Conservation (phyloP, 192 early-diverging fungal genomes). For the Chytriomyces hyalinus region DNA sequence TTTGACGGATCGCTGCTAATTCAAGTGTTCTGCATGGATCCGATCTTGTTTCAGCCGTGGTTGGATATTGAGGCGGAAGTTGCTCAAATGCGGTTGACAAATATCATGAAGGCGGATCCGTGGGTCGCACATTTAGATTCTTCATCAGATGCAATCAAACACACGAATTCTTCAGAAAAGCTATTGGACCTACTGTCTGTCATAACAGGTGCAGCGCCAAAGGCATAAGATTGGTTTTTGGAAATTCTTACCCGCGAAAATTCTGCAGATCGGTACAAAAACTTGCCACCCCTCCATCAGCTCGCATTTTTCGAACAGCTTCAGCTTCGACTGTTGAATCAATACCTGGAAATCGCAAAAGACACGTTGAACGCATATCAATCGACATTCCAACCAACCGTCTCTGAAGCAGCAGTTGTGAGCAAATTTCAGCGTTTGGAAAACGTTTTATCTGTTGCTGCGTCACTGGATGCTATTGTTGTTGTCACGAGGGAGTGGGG, state of each 20-base stretch:
- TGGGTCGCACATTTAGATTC: not conserved
- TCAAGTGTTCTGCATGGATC: conserved; percentile 13
- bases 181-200: conserved; percentile 21
- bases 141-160: conserved; percentile 2
- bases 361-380: conserved; percentile 9
- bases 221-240: not conserved
- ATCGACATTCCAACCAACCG: not conserved
- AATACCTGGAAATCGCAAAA: conserved; percentile 6
- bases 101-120: conserved; percentile 30
- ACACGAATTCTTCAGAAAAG: conserved; percentile 26
- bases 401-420: not conserved
- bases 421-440: not conserved
- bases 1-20: not conserved
- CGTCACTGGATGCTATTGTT: not conserved
- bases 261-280: conserved; percentile 5
- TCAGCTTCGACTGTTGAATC: conserved; percentile 7
- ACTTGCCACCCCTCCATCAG: conserved; percentile 8
- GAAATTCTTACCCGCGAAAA: not conserved
- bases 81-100: not conserved
- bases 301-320: conserved; percentile 20
- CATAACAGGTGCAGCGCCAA: not conserved
- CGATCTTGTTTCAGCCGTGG: conserved; percentile 9
- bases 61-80: conserved; percentile 17
- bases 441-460: not conserved
- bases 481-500: conserved; percentile 5